Conservation (phyloP, 495 filamentous ascomycete genomes). For the Apiosordaria backusii region DNA sequence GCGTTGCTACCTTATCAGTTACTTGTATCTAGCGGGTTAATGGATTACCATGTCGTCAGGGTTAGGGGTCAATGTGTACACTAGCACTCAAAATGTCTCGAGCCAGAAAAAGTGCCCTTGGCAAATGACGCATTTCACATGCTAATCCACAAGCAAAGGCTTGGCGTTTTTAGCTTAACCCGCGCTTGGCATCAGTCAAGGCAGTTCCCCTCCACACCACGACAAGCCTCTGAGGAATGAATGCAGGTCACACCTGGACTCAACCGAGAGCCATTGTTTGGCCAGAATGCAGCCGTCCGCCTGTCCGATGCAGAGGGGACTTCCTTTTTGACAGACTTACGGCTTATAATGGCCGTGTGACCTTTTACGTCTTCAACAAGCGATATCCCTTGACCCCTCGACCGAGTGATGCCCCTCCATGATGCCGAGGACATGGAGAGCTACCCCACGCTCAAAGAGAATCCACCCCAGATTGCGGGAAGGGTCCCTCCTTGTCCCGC, state of each 20-base stretch:
- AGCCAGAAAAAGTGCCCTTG: not conserved
- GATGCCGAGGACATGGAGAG: constrained; percentile 11
- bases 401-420: constrained; percentile 13
- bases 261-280: not conserved
- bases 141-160: not conserved
- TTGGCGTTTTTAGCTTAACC: not conserved
- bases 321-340: not conserved
- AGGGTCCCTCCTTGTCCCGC: not conserved
- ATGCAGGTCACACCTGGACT: not conserved
- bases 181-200: constrained; percentile 1
- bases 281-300: not conserved
- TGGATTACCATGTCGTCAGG: not conserved
- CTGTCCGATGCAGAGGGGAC: not conserved
- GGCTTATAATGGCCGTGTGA: not conserved
- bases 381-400: not conserved
- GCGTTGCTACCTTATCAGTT: not conserved
- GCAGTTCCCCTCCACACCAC: not conserved
- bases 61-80: not conserved
- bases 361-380: not conserved
- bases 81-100: too few species aligned
- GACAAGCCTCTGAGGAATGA: not conserved
- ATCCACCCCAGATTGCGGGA: constrained; percentile 1
- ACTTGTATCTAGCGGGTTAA: not conserved
- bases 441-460: constrained; percentile 3
- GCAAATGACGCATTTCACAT: constrained; percentile 4